phyloP scores from a whole-genome alignment of 2,329 filamentous ascomycete genomes.

The Sarocladium kiliense region DNA sequence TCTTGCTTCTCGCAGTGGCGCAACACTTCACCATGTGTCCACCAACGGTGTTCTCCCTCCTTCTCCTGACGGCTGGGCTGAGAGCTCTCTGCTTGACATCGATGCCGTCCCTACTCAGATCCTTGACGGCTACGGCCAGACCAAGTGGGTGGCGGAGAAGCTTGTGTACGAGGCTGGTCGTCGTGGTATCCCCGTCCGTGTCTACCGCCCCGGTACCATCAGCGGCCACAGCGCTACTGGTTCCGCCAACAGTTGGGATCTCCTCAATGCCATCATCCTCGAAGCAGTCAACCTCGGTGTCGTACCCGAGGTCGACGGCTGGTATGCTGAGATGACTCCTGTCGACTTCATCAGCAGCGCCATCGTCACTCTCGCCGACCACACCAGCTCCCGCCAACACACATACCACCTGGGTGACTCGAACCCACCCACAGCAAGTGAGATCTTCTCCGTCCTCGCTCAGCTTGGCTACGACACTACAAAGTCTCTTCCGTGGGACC shows the following conservation, averaged over 20 bases:
- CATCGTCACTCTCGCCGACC: constrained; percentile 64
- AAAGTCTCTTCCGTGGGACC: constrained; percentile 56
- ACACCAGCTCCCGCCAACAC: constrained; percentile 55
- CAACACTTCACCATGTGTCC: constrained; percentile 73
- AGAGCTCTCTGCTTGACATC: constrained; percentile 61
- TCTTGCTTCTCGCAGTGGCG: constrained; percentile 60
- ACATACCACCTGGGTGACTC: constrained; percentile 74
- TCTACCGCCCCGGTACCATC: constrained; percentile 72
- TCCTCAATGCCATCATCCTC: constrained; percentile 70
- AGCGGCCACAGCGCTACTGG: constrained; percentile 72
- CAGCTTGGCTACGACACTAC: constrained; percentile 68
- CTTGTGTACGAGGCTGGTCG: constrained; percentile 64
- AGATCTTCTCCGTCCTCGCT: constrained; percentile 59
- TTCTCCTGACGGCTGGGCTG: constrained; percentile 64
- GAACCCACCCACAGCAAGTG: constrained; percentile 59
- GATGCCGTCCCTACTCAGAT: constrained; percentile 65
- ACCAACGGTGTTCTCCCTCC: constrained; percentile 76
- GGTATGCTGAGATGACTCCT: constrained; percentile 79
- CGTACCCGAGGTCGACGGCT: constrained; percentile 65
- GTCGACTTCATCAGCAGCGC: constrained; percentile 76
- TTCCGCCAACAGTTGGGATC: constrained; percentile 72
- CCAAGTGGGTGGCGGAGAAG: constrained; percentile 77
- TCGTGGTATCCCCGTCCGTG: constrained; percentile 64
- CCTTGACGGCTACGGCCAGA: constrained; percentile 70
- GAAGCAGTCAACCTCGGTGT: constrained; percentile 71